These are phyloP conservation scores for Rhizodiscina lignyota DNA, from an alignment of 495 filamentous ascomycete genomes.

Conservation along the genomic window DNA sequence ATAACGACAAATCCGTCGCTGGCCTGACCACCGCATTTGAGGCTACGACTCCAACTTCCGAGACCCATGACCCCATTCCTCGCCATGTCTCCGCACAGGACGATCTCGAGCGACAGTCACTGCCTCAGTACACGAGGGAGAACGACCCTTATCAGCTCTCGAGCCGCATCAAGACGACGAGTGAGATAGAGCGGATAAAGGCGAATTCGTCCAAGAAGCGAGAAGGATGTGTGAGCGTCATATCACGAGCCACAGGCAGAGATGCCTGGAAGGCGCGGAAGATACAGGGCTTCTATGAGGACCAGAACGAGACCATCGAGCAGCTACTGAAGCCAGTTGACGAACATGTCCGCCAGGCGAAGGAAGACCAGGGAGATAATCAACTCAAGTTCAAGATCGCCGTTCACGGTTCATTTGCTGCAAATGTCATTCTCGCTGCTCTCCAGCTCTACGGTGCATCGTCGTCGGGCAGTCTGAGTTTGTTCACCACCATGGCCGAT, in stretches of 20 bases:
- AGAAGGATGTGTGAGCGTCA: conserved; percentile 19
- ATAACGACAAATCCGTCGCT: too few relatives aligned
- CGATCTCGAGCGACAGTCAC: conserved; percentile 44
- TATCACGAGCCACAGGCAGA: conserved; percentile 14
- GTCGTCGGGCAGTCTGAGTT: conserved; percentile 71
- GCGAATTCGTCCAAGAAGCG: conserved; percentile 74
- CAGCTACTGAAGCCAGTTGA: conserved; percentile 83
- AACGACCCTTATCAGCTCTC: conserved; percentile 76
- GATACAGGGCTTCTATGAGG: conserved; percentile 72
- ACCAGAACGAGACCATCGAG: conserved; percentile 87
- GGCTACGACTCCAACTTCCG: conserved; percentile 18
- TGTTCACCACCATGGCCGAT: conserved; percentile 97
- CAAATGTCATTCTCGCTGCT: conserved; percentile 61
- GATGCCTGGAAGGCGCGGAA: conserved; percentile 34
- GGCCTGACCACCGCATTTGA: conserved; percentile 30
- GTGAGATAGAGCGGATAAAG: conserved; percentile 63
- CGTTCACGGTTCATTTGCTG: conserved; percentile 73
- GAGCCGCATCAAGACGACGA: conserved; percentile 55
- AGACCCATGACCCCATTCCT: conserved; percentile 27
- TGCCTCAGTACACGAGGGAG: conserved; percentile 38
- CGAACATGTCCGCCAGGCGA: conserved; percentile 69
- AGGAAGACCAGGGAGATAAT: conserved; percentile 63
- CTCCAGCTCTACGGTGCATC: conserved; percentile 83
- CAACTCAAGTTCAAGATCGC: conserved; percentile 77
- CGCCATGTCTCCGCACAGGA: conserved; percentile 16